Conservation (phyloP, 2,329 filamentous ascomycete species). For the Claviceps monticola region DNA sequence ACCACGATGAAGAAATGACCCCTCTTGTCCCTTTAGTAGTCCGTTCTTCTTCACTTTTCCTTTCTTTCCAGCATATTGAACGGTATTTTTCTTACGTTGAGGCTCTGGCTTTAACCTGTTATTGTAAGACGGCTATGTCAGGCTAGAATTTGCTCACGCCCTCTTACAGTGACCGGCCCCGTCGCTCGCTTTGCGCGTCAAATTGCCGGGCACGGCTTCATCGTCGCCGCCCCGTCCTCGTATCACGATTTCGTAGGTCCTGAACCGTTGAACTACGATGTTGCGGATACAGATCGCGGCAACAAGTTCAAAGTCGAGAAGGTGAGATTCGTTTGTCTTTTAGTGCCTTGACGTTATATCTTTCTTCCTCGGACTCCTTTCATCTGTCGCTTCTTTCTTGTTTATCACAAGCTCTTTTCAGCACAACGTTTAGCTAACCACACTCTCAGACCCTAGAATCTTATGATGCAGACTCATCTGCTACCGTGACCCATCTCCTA, state of each 20-base stretch:
- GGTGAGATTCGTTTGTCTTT: constrained; percentile 22
- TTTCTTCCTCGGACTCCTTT: no score
- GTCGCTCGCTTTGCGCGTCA: constrained; percentile 82
- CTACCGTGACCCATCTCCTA: constrained; percentile 56
- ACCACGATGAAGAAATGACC: background rate
- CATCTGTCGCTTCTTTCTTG: background rate
- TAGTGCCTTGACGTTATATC: background rate
- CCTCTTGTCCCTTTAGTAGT: background rate
- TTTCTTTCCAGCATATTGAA: no score
- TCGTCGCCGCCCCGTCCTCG: constrained; percentile 77
- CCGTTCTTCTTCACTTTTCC: background rate
- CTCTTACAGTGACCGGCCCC: constrained; percentile 64
- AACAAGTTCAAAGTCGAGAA: constrained; percentile 80
- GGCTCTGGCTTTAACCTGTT: no score
- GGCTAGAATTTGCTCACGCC: background rate
- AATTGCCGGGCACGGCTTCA: constrained; percentile 86
- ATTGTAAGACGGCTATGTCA: no score
- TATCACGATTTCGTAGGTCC: constrained; percentile 90
- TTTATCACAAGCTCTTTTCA: no score
- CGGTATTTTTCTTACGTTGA: no score
- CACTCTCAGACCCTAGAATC: constrained; percentile 54
- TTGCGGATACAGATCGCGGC: constrained; percentile 71
- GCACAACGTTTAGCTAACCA: background rate
- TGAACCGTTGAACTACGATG: constrained; percentile 73
- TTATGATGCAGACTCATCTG: constrained; percentile 67